Evolutionary conservation across 331 rosid genomes (phyloP).

Genomic region (Malus hybrid): DNA sequence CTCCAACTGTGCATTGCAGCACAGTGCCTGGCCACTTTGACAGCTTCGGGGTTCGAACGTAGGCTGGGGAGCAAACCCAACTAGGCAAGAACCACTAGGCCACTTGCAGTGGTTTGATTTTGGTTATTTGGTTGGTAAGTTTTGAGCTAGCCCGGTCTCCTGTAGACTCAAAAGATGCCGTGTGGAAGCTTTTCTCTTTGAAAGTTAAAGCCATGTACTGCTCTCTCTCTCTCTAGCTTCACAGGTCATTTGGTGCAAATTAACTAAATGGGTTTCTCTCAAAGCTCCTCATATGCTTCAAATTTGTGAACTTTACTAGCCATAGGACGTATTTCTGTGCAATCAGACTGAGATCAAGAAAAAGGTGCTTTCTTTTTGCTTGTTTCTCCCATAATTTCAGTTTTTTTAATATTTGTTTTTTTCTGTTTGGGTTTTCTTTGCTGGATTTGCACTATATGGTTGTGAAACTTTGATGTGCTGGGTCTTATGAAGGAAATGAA

Average conservation of each 20-base stretch:
- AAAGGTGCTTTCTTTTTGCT: constrained; percentile 2
- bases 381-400: neutral
- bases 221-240: constrained; percentile 4
- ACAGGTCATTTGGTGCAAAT: constrained; percentile 11
- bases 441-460: neutral
- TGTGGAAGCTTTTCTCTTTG: constrained; percentile 25
- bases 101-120: too few species aligned
- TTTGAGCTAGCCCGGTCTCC: constrained; percentile 17
- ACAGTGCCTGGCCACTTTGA: too few species aligned
- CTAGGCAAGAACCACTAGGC: too few species aligned
- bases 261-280: constrained; percentile 17
- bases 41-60: too few species aligned
- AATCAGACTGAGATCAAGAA: constrained; percentile 9
- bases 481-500: neutral
- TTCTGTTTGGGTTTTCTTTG: neutral
- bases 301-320: constrained; percentile 1
- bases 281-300: neutral
- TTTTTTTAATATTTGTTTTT: neutral
- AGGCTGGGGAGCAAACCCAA: too few species aligned
- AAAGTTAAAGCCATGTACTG: neutral
- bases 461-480: neutral
- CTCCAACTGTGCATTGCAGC: too few species aligned
- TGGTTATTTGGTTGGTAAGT: constrained; percentile 20
- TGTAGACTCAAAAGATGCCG: constrained; percentile 25
- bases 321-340: neutral